Evolutionary conservation across 345 rosid species (phyloP), one percentile per base, ranked within the genome.

Genomic region (Brassica nigra): DNA sequence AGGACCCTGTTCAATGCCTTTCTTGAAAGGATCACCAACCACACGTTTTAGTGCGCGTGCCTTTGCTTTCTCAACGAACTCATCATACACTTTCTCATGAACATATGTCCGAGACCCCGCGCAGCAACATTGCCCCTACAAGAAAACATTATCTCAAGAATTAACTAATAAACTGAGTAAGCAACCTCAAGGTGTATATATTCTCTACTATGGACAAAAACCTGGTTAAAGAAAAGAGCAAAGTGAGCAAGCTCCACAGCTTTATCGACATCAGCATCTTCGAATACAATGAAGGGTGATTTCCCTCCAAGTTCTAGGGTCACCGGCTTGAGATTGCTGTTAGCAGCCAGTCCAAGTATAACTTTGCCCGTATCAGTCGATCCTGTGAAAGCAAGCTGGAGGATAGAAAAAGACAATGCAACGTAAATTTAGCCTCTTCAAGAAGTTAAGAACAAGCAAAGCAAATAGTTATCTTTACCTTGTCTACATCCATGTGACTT

Each of bases 71-170:
- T 90, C 97, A 8, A 91, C 70, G 64, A 95, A 95, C 83, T 95
- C 97, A 16, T 95, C 97, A 4, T 95, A 91, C 29, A 91, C 87
- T 63, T 82, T 83, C 79, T 95, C 97, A 47, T 93, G 99, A 10
- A 93, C 99, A 33, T 37, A 95, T 68, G 99, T 95, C 0, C 98
- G 94, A 71, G 98, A 95, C 52, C 99, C 99, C 12, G 99, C 96
- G 6, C 94, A 90, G 83, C 99, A 95, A 78, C 99, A 93, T 86
- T 95, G 99, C 7, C 99, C 99, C 99, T 95, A 79, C 39, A n/a
- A 39, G 2, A 39, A 73, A 18, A 16, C 27, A 62, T 55, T 55
- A 70, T 67, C 14, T 58, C 55, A 64, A 65, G 10, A 73, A 23
- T 23, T 31, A 29, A 36, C 42, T 28, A 61, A 15, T 3, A 49